phyloP scores from a whole-genome alignment of 805 yeast species.

The Teunomyces pallodes region DNA sequence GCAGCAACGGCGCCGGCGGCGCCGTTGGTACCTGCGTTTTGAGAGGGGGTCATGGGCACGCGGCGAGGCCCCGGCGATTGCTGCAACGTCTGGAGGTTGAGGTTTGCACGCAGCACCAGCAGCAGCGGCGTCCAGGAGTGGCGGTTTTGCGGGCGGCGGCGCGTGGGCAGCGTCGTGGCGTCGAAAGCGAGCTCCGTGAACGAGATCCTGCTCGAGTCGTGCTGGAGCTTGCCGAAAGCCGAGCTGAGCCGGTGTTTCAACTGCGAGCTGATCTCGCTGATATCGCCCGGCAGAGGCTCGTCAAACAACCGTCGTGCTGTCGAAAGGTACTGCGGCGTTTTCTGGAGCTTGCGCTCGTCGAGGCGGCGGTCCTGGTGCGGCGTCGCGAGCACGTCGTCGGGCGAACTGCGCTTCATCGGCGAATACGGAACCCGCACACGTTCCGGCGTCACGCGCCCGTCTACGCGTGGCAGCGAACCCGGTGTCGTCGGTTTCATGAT shows the following conservation, averaged over 20 bases:
- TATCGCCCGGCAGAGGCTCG: slow-evolving; percentile 11
- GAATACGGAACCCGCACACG: background rate
- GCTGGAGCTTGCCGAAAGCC: slow-evolving; percentile 41
- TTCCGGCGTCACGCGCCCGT: background rate
- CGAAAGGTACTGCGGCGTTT: slow-evolving; percentile 40
- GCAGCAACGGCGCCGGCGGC: background rate
- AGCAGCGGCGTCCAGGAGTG: background rate
- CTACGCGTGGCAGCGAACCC: background rate
- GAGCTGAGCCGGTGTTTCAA: slow-evolving; percentile 35
- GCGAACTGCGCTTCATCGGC: background rate
- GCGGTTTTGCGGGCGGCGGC: background rate
- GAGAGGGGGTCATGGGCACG: background rate
- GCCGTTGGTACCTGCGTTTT: too few relatives aligned
- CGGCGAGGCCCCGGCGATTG: slow-evolving; percentile 22
- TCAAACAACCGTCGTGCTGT: slow-evolving; percentile 37
- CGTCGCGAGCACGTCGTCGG: background rate
- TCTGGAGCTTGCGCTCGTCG: slow-evolving; percentile 24
- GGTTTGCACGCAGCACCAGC: slow-evolving; percentile 27
- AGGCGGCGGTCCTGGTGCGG: background rate
- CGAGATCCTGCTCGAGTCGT: slow-evolving; percentile 20
- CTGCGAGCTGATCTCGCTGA: slow-evolving; percentile 36
- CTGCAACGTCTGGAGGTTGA: slow-evolving; percentile 38
- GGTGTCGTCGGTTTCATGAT: background rate
- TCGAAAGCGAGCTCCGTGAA: slow-evolving; percentile 30
- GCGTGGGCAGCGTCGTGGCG: slow-evolving; percentile 16